Conservation (phyloP, 345 rosid species). For the Isatis tinctoria region DNA sequence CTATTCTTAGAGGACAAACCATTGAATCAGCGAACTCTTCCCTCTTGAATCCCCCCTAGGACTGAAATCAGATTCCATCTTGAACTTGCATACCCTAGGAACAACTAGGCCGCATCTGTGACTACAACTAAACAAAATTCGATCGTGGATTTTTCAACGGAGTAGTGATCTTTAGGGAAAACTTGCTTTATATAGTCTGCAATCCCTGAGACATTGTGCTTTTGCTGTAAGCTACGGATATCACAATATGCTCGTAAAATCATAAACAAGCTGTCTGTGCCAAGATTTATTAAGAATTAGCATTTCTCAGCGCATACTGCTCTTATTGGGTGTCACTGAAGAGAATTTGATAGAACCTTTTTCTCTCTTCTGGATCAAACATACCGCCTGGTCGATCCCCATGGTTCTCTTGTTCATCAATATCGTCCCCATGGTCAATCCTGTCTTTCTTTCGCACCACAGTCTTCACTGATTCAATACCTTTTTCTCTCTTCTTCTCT, state of each 20-base stretch:
- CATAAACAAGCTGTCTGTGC: background rate
- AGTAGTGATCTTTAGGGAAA: background rate
- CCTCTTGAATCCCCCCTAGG: background rate
- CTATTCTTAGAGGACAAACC: background rate
- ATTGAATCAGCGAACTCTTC: background rate
- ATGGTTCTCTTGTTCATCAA: conserved; percentile 42
- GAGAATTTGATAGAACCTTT: conserved; percentile 71
- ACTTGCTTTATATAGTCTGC: background rate
- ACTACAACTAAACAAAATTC: background rate
- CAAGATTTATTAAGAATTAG: background rate
- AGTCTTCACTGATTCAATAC: conserved; percentile 33
- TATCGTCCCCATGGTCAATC: conserved; percentile 25
- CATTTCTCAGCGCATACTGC: background rate
- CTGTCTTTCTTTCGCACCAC: conserved; percentile 33
- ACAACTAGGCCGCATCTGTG: background rate
- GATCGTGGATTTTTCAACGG: background rate
- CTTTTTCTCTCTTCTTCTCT: conserved; percentile 65
- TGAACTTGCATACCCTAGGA: background rate
- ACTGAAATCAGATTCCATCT: background rate
- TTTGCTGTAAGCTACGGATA: background rate
- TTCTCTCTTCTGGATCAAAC: conserved; percentile 80
- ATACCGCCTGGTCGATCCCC: conserved; percentile 50
- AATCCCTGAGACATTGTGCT: background rate
- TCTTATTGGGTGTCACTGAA: conserved; percentile 52
- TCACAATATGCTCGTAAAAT: background rate